A percentile compares a stretch with the other conserved stretches of the same genome.
phyloP scores from a whole-genome alignment of 106 monocot genomes.

The Gastrodia elata region DNA sequence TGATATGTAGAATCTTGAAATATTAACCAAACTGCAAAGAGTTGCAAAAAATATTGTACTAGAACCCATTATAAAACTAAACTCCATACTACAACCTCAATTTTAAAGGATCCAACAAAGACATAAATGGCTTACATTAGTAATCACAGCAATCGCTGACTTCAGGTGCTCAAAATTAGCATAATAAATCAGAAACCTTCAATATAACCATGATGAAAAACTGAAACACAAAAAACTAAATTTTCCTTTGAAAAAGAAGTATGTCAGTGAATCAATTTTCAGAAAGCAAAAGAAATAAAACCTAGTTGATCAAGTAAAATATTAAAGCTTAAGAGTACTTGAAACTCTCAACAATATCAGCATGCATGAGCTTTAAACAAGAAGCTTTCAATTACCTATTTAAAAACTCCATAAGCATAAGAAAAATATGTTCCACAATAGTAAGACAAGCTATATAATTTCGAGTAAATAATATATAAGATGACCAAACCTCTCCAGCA shows the following conservation, averaged over 20 bases:
- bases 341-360: not conserved
- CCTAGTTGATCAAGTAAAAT: not conserved
- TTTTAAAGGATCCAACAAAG: not conserved
- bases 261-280: not conserved
- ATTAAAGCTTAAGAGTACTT: not conserved
- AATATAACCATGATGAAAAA: not conserved
- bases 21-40: not conserved
- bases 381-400: not conserved
- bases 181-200: not conserved
- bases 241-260: not conserved
- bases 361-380: not conserved
- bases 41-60: not conserved
- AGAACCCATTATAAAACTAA: not conserved
- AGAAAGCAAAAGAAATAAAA: not conserved
- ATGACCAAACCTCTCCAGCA: conserved; percentile 90
- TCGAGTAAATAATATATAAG: not conserved
- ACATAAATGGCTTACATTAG: not conserved
- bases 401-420: not conserved
- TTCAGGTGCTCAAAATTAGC: not conserved
- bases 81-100: not conserved
- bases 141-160: not conserved
- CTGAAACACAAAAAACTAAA: not conserved
- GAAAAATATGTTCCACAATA: not conserved
- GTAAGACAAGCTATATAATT: not conserved
- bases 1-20: not conserved